phyloP scores from a whole-genome alignment of 345 rosid genomes.

The Euclidium syriacum region DNA sequence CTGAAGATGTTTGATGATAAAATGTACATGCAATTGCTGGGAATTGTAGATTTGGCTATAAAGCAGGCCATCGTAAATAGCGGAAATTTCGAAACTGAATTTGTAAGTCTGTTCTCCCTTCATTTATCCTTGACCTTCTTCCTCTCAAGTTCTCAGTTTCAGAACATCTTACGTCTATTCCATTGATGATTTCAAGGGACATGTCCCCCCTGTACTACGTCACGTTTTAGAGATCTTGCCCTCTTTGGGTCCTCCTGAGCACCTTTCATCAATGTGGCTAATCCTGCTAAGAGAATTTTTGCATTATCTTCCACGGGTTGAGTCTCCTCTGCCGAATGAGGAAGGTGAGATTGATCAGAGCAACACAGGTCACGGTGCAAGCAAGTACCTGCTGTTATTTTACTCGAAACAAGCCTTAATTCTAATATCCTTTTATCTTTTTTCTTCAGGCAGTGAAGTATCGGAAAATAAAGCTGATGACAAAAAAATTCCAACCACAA shows the following conservation, averaged over 20 bases:
- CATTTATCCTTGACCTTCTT: neutral
- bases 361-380: slow-evolving; percentile 35
- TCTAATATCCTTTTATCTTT: slow-evolving; percentile 24
- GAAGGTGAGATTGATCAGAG: slow-evolving; percentile 48
- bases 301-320: slow-evolving; percentile 67
- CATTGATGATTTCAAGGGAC: slow-evolving; percentile 45
- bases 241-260: slow-evolving; percentile 61
- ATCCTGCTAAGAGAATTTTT: slow-evolving; percentile 59
- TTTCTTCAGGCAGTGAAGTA: slow-evolving; percentile 30
- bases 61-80: slow-evolving; percentile 46
- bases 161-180: neutral
- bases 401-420: slow-evolving; percentile 6
- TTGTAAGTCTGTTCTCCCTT: slow-evolving; percentile 44
- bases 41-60: slow-evolving; percentile 58
- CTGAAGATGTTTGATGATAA: slow-evolving; percentile 73
- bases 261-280: slow-evolving; percentile 86
- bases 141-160: slow-evolving; percentile 6
- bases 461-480: slow-evolving; percentile 35
- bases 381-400: slow-evolving; percentile 26
- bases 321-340: slow-evolving; percentile 38
- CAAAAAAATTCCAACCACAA: slow-evolving; percentile 28
- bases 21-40: slow-evolving; percentile 74
- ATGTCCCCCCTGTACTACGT: slow-evolving; percentile 73
- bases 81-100: slow-evolving; percentile 71
- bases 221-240: slow-evolving; percentile 76